Evolutionary conservation across 129 eudicot genomes (phyloP).

Genomic region (Ambrosia trifida): DNA sequence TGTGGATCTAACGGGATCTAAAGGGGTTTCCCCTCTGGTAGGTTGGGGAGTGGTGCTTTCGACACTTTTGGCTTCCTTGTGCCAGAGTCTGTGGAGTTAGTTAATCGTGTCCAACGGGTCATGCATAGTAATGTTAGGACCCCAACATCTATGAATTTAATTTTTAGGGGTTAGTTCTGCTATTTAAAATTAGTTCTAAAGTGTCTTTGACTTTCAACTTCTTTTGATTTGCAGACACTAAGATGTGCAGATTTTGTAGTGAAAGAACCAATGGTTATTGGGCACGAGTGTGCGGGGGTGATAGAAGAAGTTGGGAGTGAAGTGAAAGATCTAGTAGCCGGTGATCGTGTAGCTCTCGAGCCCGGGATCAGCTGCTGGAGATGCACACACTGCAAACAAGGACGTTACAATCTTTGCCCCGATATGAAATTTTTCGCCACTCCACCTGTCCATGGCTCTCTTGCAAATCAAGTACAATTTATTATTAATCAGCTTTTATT

Average conservation of each 20-base stretch:
- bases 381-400: conserved; percentile 58
- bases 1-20: too few species aligned
- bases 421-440: conserved; percentile 78
- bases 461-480: conserved; percentile 55
- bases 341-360: conserved; percentile 74
- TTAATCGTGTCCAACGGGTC: too few species aligned
- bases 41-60: too few species aligned
- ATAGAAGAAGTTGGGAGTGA: conserved; percentile 67
- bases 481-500: not conserved
- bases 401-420: conserved; percentile 69
- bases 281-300: conserved; percentile 74
- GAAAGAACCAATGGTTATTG: conserved; percentile 78
- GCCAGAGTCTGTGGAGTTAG: too few species aligned
- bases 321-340: conserved; percentile 46
- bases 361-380: conserved; percentile 73
- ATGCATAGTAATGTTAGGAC: too few species aligned
- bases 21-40: too few species aligned
- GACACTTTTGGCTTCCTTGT: too few species aligned
- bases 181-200: not conserved
- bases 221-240: conserved; percentile 37
- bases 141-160: too few species aligned
- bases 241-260: conserved; percentile 65
- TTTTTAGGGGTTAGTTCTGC: too few species aligned
- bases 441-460: conserved; percentile 71
- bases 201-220: not conserved